phyloP scores from a whole-genome alignment of 2,329 filamentous ascomycete species.

The Colletotrichum paranaense region DNA sequence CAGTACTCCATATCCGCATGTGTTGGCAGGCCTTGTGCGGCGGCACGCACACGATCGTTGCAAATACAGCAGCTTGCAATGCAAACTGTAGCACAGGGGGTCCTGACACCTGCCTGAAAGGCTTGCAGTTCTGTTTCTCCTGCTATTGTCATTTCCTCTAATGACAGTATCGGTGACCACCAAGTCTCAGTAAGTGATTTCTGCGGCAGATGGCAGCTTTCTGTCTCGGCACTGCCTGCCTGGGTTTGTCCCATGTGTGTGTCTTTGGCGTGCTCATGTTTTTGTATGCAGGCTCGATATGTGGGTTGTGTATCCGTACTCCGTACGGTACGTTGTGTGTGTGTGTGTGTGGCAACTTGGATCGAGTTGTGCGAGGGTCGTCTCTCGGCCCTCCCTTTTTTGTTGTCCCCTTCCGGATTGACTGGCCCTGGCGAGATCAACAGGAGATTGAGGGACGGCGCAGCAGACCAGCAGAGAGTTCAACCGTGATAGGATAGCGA shows the following conservation, averaged over 20 bases:
- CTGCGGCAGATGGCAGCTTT: constrained; percentile 16
- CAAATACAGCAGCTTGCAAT: constrained; percentile 5
- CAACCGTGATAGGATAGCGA: constrained; percentile 17
- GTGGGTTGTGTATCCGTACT: not conserved
- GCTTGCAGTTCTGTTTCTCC: not conserved
- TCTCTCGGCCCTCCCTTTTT: constrained; percentile 19
- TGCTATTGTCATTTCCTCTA: not conserved
- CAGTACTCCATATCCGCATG: not conserved
- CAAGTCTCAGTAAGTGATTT: not conserved
- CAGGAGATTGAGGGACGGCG: constrained; percentile 30
- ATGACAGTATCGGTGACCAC: constrained; percentile 12
- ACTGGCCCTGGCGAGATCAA: constrained; percentile 25
- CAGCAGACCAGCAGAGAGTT: constrained; percentile 1
- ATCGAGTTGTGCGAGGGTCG: not conserved
- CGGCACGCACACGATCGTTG: constrained; percentile 1
- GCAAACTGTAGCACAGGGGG: constrained; percentile 11
- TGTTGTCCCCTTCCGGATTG: constrained; percentile 20
- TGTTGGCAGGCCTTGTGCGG: not conserved
- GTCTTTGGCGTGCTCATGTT: not conserved
- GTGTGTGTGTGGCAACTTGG: not conserved
- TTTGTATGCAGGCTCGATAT: not conserved
- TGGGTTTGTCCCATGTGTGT: not conserved
- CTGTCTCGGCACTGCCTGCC: constrained; percentile 21
- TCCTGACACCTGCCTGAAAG: not conserved
- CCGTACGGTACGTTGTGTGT: not conserved